phyloP scores from a whole-genome alignment of 1,139 yeast species.

The Tardiomyces depauwii region DNA sequence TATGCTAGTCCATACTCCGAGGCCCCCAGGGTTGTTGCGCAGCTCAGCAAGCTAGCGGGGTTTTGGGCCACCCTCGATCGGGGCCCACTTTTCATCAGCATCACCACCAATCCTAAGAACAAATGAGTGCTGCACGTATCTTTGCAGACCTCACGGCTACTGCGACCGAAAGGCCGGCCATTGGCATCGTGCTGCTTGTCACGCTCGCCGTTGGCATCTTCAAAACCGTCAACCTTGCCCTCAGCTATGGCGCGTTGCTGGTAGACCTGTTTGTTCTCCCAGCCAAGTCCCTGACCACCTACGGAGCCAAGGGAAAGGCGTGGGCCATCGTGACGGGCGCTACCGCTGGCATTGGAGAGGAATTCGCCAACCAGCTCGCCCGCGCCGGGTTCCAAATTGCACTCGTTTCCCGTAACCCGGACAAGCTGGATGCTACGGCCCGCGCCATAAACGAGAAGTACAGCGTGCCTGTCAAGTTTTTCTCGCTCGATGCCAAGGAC shows the following conservation, averaged over 20 bases:
- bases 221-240: conserved; percentile 33
- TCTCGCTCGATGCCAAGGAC: conserved; percentile 70
- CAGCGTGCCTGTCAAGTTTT: conserved; percentile 50
- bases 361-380: conserved; percentile 80
- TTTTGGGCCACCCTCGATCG: too few species aligned
- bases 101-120: neutral
- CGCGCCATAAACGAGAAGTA: conserved; percentile 49
- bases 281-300: conserved; percentile 47
- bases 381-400: conserved; percentile 71
- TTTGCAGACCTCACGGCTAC: neutral
- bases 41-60: too few species aligned
- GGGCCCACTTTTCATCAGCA: too few species aligned
- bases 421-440: conserved; percentile 60
- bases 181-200: neutral
- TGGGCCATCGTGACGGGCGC: conserved; percentile 98
- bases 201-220: conserved; percentile 34
- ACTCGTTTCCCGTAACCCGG: conserved; percentile 71
- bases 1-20: too few species aligned
- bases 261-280: conserved; percentile 57
- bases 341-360: conserved; percentile 95
- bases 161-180: neutral
- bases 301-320: conserved; percentile 51
- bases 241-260: conserved; percentile 34
- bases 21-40: too few species aligned
- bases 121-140: neutral